These are phyloP conservation scores for Hanseniaspora hatyaiensis DNA, from an alignment of 805 yeast genomes.

Conservation along the genomic window DNA sequence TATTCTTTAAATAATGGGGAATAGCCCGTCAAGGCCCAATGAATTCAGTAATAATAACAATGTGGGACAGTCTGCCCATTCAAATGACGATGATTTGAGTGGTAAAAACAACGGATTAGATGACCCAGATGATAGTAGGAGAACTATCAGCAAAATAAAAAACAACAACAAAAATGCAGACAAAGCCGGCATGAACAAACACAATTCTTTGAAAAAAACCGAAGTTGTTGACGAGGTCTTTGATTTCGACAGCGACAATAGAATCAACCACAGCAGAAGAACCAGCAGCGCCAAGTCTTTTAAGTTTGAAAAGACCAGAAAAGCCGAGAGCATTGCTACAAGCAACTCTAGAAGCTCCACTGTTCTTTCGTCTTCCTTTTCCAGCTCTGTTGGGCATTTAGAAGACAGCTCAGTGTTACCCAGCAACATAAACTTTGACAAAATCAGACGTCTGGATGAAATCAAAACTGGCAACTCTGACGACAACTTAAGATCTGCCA, in stretches of 20 bases:
- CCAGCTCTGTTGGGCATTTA: neutral
- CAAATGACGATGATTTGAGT: slow-evolving; percentile 20
- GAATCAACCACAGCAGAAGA: slow-evolving; percentile 14
- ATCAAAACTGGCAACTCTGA: neutral
- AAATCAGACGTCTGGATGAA: neutral
- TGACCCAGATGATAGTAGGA: slow-evolving; percentile 40
- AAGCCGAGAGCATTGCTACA: neutral
- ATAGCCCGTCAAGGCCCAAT: slow-evolving; percentile 45
- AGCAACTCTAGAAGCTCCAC: neutral
- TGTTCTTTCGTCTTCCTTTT: neutral
- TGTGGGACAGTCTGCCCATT: slow-evolving; percentile 23
- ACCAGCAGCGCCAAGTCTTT: slow-evolving; percentile 17
- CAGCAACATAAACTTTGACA: neutral
- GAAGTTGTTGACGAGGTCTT: slow-evolving; percentile 17
- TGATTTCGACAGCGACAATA: slow-evolving; percentile 28
- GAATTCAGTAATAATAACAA: slow-evolving; percentile 28
- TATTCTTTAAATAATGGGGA: slow-evolving; percentile 36
- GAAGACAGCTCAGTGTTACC: neutral
- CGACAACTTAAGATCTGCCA: neutral
- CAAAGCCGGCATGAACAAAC: slow-evolving; percentile 13
- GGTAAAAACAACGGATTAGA: slow-evolving; percentile 17
- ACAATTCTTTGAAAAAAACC: slow-evolving; percentile 11
- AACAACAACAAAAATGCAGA: slow-evolving; percentile 20
- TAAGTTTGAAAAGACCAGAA: neutral
- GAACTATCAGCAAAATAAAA: slow-evolving; percentile 18